Evolutionary conservation across 306 rosid species (phyloP).

Genomic region (Quercus dentata): DNA sequence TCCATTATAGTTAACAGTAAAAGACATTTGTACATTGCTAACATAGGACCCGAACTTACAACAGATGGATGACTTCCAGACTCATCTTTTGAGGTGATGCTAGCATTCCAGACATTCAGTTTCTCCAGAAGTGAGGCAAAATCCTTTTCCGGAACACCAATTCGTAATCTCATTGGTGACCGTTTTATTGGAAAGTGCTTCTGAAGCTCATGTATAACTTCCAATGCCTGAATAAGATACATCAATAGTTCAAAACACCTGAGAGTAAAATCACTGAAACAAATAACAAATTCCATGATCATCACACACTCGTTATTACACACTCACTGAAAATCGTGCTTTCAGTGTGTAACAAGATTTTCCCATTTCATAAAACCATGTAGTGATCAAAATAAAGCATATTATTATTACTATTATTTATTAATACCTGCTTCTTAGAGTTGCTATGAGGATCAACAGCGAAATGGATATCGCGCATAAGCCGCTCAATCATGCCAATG

Average conservation of each 20-base stretch:
- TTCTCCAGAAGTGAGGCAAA: constrained; percentile 54
- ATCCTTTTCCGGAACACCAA: constrained; percentile 50
- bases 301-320: too few relatives aligned
- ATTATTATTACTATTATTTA: not conserved
- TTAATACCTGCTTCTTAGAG: constrained; percentile 80
- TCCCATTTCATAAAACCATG: not conserved
- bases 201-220: constrained; percentile 95
- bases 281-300: too few relatives aligned
- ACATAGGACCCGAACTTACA: constrained; percentile 40
- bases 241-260: not conserved
- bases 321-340: too few relatives aligned
- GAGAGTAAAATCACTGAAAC: too few relatives aligned
- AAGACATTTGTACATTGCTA: constrained; percentile 1
- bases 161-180: constrained; percentile 77
- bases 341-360: too few relatives aligned
- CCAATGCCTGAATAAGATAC: constrained; percentile 64
- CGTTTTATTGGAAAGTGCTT: constrained; percentile 87
- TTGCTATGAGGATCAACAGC: constrained; percentile 77
- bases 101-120: constrained; percentile 69
- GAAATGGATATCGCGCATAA: constrained; percentile 85
- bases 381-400: not conserved
- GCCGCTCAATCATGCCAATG: constrained; percentile 89
- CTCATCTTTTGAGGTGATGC: constrained; percentile 56
- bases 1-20: not conserved
- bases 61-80: constrained; percentile 59